phyloP scores from a whole-genome alignment of 371 early-diverging fungal species.

The Parasitella parasitica region DNA sequence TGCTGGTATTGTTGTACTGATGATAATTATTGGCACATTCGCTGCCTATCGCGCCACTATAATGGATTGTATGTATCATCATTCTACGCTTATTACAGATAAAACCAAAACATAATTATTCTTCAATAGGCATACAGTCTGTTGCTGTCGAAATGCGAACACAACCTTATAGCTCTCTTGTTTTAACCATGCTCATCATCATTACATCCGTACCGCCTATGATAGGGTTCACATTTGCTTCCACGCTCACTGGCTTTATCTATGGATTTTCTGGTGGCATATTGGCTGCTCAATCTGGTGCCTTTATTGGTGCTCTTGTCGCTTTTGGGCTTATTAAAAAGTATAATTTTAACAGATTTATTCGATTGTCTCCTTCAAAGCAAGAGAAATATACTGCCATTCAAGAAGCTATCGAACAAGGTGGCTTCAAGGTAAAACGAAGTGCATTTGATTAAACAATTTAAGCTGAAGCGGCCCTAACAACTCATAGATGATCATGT shows the following conservation, averaged over 20 bases:
- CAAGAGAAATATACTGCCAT: slow-evolving; percentile 43
- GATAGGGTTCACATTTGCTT: slow-evolving; percentile 38
- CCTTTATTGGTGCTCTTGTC: slow-evolving; percentile 27
- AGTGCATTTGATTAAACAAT: no score
- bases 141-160: slow-evolving; percentile 34
- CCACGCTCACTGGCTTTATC: slow-evolving; percentile 39
- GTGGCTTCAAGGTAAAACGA: slow-evolving; percentile 46
- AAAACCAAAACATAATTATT: neutral
- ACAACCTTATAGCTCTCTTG: slow-evolving; percentile 24
- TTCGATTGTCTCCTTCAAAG: slow-evolving; percentile 31
- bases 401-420: slow-evolving; percentile 48
- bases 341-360: slow-evolving; percentile 31
- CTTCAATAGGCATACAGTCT: slow-evolving; percentile 37
- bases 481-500: slow-evolving; percentile 36
- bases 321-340: slow-evolving; percentile 31
- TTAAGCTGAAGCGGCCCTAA: no score
- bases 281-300: slow-evolving; percentile 30
- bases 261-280: slow-evolving; percentile 24
- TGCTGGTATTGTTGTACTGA: neutral
- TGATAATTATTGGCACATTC: slow-evolving; percentile 1
- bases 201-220: slow-evolving; percentile 44
- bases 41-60: slow-evolving; percentile 5
- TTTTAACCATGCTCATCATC: slow-evolving; percentile 21
- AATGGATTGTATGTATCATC: slow-evolving; percentile 7
- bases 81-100: no score